A percentile compares a stretch with the other conserved stretches of the same genome.
phyloP scores from a whole-genome alignment of 164 flowering plant genomes.

The Tetracentron sinense region DNA sequence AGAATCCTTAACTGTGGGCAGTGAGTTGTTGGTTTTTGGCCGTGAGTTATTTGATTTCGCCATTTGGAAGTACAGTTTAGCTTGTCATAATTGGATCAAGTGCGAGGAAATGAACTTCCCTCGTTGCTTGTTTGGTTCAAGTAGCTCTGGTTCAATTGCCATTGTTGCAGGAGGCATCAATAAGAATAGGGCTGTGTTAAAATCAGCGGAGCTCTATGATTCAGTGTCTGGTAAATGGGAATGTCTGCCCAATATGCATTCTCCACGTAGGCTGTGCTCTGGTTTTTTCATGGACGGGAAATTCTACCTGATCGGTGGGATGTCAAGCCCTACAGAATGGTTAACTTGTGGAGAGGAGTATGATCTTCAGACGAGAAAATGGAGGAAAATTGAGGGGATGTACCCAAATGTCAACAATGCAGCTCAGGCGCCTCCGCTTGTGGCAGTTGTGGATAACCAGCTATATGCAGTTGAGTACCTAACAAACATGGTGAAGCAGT shows the following conservation, averaged over 20 bases:
- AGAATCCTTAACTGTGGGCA: slow-evolving; percentile 66
- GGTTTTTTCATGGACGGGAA: slow-evolving; percentile 71
- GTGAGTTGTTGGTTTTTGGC: slow-evolving; percentile 62
- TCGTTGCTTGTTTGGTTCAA: slow-evolving; percentile 65
- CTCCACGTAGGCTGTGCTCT: slow-evolving; percentile 57
- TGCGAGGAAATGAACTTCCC: slow-evolving; percentile 51
- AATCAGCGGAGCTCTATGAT: slow-evolving; percentile 61
- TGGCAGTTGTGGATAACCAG: slow-evolving; percentile 64
- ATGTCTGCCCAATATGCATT: slow-evolving; percentile 52
- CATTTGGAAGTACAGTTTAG: slow-evolving; percentile 51
- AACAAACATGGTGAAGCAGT: slow-evolving; percentile 55
- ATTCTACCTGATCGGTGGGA: slow-evolving; percentile 65
- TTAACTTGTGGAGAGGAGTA: slow-evolving; percentile 68
- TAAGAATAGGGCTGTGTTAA: slow-evolving; percentile 43
- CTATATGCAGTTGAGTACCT: slow-evolving; percentile 53
- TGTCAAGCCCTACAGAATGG: slow-evolving; percentile 38
- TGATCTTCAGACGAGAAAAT: slow-evolving; percentile 42
- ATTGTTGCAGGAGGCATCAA: slow-evolving; percentile 73
- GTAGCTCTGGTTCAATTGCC: slow-evolving; percentile 53
- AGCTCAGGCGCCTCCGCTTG: slow-evolving; percentile 74
- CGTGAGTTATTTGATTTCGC: slow-evolving; percentile 51
- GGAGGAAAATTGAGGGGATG: slow-evolving; percentile 64
- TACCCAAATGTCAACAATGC: slow-evolving; percentile 49
- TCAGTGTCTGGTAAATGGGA: slow-evolving; percentile 53
- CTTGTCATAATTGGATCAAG: slow-evolving; percentile 37